These are phyloP conservation scores for Macrolepiota dolichaula DNA, from an alignment of 768 basidiomycete species.

Conservation along the genomic window DNA sequence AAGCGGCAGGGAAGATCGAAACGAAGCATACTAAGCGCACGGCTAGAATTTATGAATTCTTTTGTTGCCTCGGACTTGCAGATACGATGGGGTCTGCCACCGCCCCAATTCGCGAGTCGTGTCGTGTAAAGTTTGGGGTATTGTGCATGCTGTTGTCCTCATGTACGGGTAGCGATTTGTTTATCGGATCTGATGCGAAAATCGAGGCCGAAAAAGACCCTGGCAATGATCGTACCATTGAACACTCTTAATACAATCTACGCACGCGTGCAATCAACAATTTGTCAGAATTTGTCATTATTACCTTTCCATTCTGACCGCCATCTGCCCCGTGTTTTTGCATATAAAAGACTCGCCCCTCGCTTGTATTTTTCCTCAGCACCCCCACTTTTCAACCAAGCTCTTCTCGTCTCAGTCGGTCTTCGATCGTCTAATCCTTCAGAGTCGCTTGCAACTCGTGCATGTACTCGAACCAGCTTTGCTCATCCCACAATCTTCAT, in stretches of 20 bases:
- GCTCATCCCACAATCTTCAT: constrained; percentile 84
- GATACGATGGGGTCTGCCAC: no score
- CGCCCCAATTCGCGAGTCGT: neutral
- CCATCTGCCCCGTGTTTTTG: neutral
- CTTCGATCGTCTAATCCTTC: constrained; percentile 14
- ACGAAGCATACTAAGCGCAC: no score
- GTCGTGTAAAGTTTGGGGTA: neutral
- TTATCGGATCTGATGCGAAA: neutral
- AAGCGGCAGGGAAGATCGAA: no score
- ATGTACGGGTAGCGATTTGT: neutral
- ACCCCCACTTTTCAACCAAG: neutral
- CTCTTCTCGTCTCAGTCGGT: constrained; percentile 13
- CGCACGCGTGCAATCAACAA: neutral
- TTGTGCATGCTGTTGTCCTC: neutral
- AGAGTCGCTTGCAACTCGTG: constrained; percentile 48
- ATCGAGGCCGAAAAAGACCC: constrained; percentile 9
- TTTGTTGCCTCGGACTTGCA: no score
- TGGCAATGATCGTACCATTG: constrained; percentile 2
- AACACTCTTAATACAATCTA: neutral
- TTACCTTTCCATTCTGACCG: constrained; percentile 10
- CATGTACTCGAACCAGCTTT: constrained; percentile 96
- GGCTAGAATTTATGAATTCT: no score
- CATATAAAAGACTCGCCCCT: constrained; percentile 16
- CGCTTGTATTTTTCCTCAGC: constrained; percentile 1
- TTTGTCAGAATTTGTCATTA: constrained; percentile 3